A percentile compares a stretch with the other conserved stretches of the same genome.
These are phyloP conservation scores for Phytophthora pisi DNA, from an alignment of 352 stramenopile species.

Conservation along the genomic window DNA sequence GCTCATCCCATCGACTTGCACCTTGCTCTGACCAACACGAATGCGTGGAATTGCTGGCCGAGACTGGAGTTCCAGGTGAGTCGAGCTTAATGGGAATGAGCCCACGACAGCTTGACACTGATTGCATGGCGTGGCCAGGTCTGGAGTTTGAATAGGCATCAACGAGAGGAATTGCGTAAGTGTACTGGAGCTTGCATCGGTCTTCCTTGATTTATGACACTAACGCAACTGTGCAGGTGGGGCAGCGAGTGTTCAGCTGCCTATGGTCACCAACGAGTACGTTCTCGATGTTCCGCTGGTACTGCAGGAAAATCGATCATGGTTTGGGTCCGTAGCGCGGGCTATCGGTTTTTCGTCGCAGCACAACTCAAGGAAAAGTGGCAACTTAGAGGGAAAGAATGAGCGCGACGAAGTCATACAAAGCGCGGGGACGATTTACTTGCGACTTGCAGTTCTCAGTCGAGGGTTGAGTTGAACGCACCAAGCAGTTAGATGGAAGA, in stretches of 20 bases:
- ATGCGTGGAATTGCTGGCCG: slow-evolving; percentile 42
- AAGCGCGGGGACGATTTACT: slow-evolving; percentile 34
- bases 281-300: slow-evolving; percentile 51
- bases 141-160: slow-evolving; percentile 47
- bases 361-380: background rate
- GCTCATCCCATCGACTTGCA: slow-evolving; percentile 62
- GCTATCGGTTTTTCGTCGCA: slow-evolving; percentile 21
- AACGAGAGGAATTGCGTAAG: slow-evolving; percentile 49
- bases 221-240: slow-evolving; percentile 30
- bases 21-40: slow-evolving; percentile 21
- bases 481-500: slow-evolving; percentile 13
- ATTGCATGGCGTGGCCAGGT: slow-evolving; percentile 22
- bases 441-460: slow-evolving; percentile 42
- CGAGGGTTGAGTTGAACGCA: slow-evolving; percentile 25
- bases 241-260: slow-evolving; percentile 37
- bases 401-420: slow-evolving; percentile 6
- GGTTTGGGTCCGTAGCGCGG: slow-evolving; percentile 30
- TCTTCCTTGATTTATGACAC: background rate
- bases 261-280: slow-evolving; percentile 45
- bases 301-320: slow-evolving; percentile 12
- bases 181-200: background rate
- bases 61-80: slow-evolving; percentile 47
- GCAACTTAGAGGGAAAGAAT: background rate
- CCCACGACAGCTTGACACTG: background rate
- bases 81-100: background rate